Base-by-base conservation (phyloP, 2,329 filamentous ascomycete species). In the Stachybotrys echinatus region DNA sequence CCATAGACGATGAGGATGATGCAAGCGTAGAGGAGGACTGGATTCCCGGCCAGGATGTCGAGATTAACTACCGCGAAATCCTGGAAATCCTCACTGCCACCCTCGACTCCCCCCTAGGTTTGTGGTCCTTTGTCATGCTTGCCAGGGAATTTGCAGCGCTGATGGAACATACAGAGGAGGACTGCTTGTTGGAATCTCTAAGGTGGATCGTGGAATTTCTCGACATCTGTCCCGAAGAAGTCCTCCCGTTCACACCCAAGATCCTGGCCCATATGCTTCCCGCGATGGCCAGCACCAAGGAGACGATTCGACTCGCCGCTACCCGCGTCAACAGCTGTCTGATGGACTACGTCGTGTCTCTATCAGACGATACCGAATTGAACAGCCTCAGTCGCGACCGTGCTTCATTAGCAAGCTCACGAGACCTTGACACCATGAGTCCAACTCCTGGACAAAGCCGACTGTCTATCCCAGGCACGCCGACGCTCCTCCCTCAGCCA, bases 161-260 rank as follows among this genome's bases (percentile, higher is more conserved):
- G 48, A 61, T 50, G 20, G 1, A 14, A 38, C 10, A 6, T 48
- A 57, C 64, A 85, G 92, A 96, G 65, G 91, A 97, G 65, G 89
- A 96, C 61, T 92, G 95, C 55, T 81, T 96, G 42, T 77, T 96
- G 38, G 95, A 95, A 48, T 91, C 92, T 3, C 75, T 99, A 23
- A 83, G 90, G 54, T 99, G 94, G 94, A 91, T 99, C 55, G 91
- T 96, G 57, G 88, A 88, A 52, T 96, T 99, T 65, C 87, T 99
- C 58, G 92, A 97, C 55, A 97, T 99, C 43, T 96, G 92, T 59
- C 92, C 94, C 0, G 94, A 96, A 64, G 94, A 99, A 62, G 95
- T 99, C 4, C 77, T 99, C 40, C 88, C 89, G 4, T 97, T 97
- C 66, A 94, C 95, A 1, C 95, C 95, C 20, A 89, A 90, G 58